A percentile compares a stretch with the other conserved stretches of the same genome.
Evolutionary conservation across 192 early-diverging fungal genomes (phyloP).

Genomic region (Backusella tuberculispora): DNA sequence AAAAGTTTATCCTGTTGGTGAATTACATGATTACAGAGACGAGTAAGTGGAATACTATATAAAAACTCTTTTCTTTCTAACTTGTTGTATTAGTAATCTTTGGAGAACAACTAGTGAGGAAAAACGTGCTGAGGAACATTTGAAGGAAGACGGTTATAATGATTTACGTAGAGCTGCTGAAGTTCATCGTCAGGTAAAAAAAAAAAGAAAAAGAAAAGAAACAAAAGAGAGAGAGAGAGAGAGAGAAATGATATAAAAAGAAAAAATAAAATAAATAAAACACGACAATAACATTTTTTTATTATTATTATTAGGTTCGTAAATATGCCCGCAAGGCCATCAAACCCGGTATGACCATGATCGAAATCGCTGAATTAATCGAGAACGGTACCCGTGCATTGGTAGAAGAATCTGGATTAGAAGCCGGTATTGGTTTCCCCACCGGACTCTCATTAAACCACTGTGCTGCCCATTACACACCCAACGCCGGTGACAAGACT

Average conservation of each 20-base stretch:
- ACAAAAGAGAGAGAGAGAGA: background rate
- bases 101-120: conserved; percentile 93
- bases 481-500: conserved; percentile 94
- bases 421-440: conserved; percentile 92
- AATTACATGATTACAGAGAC: conserved; percentile 84
- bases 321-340: conserved; percentile 77
- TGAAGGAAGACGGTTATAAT: conserved; percentile 72
- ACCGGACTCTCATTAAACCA: conserved; percentile 94
- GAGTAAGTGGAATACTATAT: conserved; percentile 53
- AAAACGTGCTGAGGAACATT: conserved; percentile 81
- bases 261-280: background rate
- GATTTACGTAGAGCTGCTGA: conserved; percentile 90
- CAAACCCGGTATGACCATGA: conserved; percentile 95
- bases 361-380: conserved; percentile 88
- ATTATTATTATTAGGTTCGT: conserved; percentile 60
- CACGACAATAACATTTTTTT: too few species aligned
- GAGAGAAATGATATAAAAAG: too few species aligned
- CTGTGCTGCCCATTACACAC: conserved; percentile 97
- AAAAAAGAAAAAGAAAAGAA: background rate
- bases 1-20: conserved; percentile 80
- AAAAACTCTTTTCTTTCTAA: background rate
- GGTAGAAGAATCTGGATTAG: conserved; percentile 85
- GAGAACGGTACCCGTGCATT: conserved; percentile 93
- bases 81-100: conserved; percentile 72
- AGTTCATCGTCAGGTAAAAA: conserved; percentile 78